Conservation (phyloP, 2,329 filamentous ascomycete species). For the Aspergillus hortae region DNA sequence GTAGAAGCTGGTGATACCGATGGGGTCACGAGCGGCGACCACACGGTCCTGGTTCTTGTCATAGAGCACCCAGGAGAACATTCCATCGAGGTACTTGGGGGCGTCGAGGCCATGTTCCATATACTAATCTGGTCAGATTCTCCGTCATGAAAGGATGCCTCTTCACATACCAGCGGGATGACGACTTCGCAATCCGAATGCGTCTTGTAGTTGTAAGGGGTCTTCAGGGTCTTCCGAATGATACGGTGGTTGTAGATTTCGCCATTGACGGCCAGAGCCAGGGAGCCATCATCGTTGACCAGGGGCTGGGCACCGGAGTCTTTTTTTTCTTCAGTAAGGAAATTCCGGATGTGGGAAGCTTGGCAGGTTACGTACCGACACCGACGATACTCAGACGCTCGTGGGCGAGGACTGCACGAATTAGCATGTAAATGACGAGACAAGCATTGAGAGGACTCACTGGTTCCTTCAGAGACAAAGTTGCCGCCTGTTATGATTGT, state of each 20-base stretch:
- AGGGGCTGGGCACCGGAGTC: constrained; percentile 95
- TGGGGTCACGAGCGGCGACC: constrained; percentile 91
- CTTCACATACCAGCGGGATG: constrained; percentile 75
- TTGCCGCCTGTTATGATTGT: constrained; percentile 65
- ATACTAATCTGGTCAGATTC: constrained; percentile 58
- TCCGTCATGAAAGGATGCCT: neutral
- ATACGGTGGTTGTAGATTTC: constrained; percentile 99
- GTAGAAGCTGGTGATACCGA: constrained; percentile 96
- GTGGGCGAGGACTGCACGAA: constrained; percentile 76
- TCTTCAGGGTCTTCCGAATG: constrained; percentile 80
- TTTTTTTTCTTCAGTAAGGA: constrained; percentile 35
- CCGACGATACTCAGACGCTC: constrained; percentile 97
- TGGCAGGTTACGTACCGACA: constrained; percentile 62
- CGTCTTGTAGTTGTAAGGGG: constrained; percentile 93
- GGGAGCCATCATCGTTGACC: constrained; percentile 81
- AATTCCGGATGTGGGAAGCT: constrained; percentile 3
- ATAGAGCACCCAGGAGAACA: constrained; percentile 99
- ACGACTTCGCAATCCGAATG: constrained; percentile 98
- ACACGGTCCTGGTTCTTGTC: constrained; percentile 92
- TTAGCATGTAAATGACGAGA: constrained; percentile 17
- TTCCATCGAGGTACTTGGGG: constrained; percentile 91
- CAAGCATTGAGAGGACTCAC: constrained; percentile 49
- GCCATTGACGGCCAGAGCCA: constrained; percentile 95
- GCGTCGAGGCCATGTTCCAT: constrained; percentile 88
- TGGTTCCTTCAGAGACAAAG: constrained; percentile 84